These are phyloP conservation scores for Kondoa malvinella DNA, from an alignment of 768 basidiomycete genomes.

Conservation along the genomic window DNA sequence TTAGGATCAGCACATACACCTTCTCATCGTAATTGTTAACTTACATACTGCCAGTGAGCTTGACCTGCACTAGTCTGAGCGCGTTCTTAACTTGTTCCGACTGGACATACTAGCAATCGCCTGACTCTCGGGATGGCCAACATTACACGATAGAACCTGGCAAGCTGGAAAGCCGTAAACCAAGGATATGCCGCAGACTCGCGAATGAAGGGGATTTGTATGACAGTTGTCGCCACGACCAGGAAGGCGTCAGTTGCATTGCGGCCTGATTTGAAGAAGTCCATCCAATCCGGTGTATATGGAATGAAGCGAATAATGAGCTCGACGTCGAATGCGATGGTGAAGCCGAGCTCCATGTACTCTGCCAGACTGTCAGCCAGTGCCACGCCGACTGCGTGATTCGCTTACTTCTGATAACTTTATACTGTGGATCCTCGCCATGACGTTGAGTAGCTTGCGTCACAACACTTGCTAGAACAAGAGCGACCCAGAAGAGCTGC, in stretches of 20 bases:
- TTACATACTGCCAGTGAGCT: conserved; percentile 83
- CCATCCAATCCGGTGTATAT: conserved; percentile 63
- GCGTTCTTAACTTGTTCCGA: not conserved
- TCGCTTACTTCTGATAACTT: conserved; percentile 21
- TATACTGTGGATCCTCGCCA: conserved; percentile 32
- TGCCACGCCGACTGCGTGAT: not conserved
- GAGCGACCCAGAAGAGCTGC: conserved; percentile 55
- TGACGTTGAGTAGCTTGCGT: conserved; percentile 51
- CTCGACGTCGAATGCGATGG: conserved; percentile 72
- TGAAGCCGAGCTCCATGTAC: conserved; percentile 56
- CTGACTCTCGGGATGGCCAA: conserved; percentile 78
- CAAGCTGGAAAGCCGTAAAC: conserved; percentile 74
- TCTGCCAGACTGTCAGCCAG: conserved; percentile 33
- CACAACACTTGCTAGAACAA: conserved; percentile 53
- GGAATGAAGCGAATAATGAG: conserved; percentile 57
- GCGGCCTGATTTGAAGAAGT: conserved; percentile 43
- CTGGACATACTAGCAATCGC: conserved; percentile 60
- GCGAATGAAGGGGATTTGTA: conserved; percentile 66
- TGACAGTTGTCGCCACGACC: conserved; percentile 55
- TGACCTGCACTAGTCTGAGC: conserved; percentile 39
- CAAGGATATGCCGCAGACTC: conserved; percentile 55
- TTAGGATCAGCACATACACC: no score
- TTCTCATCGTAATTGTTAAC: no score
- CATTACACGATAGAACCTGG: conserved; percentile 80
- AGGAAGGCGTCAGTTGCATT: conserved; percentile 65